phyloP scores from a whole-genome alignment of 164 flowering plant genomes.

The Chimonanthus praecox region DNA sequence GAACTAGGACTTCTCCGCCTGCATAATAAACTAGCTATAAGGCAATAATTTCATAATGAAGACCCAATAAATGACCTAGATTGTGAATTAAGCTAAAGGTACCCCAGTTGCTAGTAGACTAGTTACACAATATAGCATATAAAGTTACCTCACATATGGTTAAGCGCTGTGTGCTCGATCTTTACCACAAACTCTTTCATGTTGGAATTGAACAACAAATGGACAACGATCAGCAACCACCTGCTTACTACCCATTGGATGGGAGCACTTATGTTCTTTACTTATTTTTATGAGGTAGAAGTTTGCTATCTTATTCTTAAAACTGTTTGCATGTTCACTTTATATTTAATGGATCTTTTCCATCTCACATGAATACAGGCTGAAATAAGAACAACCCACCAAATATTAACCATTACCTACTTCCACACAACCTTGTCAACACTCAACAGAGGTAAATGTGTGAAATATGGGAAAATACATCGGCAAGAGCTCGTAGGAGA shows the following conservation, averaged over 20 bases:
- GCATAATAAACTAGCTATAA: slow-evolving; percentile 12
- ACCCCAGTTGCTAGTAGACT: background rate
- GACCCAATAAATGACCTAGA: background rate
- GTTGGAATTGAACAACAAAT: slow-evolving; percentile 50
- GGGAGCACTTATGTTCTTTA: slow-evolving; percentile 38
- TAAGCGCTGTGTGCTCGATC: slow-evolving; percentile 71
- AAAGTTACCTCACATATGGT: slow-evolving; percentile 72
- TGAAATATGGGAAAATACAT: no score
- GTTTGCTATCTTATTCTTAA: slow-evolving; percentile 18
- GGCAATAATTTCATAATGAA: background rate
- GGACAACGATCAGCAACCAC: slow-evolving; percentile 61
- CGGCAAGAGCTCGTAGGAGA: no score
- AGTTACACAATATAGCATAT: slow-evolving; percentile 25
- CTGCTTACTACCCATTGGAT: slow-evolving; percentile 59
- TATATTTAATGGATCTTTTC: no score
- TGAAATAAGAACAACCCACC: no score
- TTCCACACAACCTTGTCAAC: no score
- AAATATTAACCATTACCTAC: no score
- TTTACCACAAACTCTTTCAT: slow-evolving; percentile 61
- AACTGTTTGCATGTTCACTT: background rate
- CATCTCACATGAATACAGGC: no score
- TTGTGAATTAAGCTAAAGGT: background rate
- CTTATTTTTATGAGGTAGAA: slow-evolving; percentile 17
- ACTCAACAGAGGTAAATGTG: no score
- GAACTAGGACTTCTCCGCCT: slow-evolving; percentile 64